Conservation (phyloP, 139 green algal genomes). For the Asterochloris sp. region DNA sequence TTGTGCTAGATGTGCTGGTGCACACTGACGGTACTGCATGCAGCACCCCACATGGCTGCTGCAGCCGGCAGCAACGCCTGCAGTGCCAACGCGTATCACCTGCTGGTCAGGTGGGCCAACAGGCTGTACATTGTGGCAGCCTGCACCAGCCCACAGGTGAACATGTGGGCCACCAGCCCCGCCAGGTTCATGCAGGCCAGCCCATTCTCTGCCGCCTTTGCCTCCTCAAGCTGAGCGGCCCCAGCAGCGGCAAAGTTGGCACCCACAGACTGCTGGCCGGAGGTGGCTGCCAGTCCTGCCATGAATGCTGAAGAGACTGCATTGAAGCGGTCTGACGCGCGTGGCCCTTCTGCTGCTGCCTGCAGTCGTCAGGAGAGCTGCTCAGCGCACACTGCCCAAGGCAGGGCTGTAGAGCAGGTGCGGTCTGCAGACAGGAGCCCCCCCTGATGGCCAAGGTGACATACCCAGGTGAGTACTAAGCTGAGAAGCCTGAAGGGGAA, state of each 20-base stretch:
- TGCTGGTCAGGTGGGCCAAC: slow-evolving; percentile 24
- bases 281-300: slow-evolving; percentile 49
- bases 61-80: too few species aligned
- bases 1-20: too few species aligned
- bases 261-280: slow-evolving; percentile 39
- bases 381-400: neutral
- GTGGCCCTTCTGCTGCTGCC: slow-evolving; percentile 62
- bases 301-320: slow-evolving; percentile 64
- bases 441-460: neutral
- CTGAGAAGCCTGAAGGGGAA: neutral
- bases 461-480: neutral
- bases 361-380: slow-evolving; percentile 2
- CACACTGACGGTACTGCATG: too few species aligned
- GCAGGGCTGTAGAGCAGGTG: neutral
- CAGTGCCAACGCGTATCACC: neutral
- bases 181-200: slow-evolving; percentile 59
- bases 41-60: neutral
- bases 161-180: slow-evolving; percentile 54
- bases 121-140: slow-evolving; percentile 51
- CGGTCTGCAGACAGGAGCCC: neutral
- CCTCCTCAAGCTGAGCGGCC: slow-evolving; percentile 13
- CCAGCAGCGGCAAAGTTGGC: slow-evolving; percentile 50
- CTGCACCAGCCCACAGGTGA: slow-evolving; percentile 44
- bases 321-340: slow-evolving; percentile 70
- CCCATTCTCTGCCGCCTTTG: slow-evolving; percentile 18